These are phyloP conservation scores for Lagenaria siceraria DNA, from an alignment of 306 rosid species.

Conservation along the genomic window DNA sequence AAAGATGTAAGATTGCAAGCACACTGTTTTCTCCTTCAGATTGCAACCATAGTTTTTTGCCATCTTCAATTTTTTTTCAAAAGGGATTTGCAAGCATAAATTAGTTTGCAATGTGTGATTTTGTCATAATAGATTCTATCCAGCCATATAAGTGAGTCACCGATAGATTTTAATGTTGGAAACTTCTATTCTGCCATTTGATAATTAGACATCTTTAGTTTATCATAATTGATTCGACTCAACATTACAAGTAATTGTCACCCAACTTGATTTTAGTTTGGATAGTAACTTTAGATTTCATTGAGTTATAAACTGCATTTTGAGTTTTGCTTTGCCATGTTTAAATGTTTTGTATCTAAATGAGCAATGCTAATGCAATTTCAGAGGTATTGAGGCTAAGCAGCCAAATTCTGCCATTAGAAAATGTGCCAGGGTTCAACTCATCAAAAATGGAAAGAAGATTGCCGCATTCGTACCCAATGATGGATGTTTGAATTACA, in stretches of 20 bases:
- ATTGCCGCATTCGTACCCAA: constrained; percentile 83
- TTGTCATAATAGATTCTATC: background rate
- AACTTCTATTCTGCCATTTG: background rate
- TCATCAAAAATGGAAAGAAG: constrained; percentile 74
- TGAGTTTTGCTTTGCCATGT: background rate
- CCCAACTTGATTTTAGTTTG: background rate
- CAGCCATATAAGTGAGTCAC: background rate
- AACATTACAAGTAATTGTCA: background rate
- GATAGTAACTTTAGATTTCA: background rate
- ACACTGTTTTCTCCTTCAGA: background rate
- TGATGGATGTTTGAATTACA: constrained; percentile 70
- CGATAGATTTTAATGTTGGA: background rate
- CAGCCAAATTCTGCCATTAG: constrained; percentile 88
- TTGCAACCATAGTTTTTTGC: background rate
- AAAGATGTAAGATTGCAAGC: constrained; percentile 23
- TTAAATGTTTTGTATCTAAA: background rate
- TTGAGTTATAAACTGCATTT: background rate
- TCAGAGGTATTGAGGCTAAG: constrained; percentile 76
- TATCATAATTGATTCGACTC: background rate
- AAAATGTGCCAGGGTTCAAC: constrained; percentile 80
- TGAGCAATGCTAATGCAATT: background rate
- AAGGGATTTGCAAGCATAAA: background rate
- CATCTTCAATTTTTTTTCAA: background rate
- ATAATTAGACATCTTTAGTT: background rate
- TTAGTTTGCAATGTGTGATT: background rate